Conservation (phyloP, 2,329 filamentous ascomycete species). For the Biscogniauxia sp. region DNA sequence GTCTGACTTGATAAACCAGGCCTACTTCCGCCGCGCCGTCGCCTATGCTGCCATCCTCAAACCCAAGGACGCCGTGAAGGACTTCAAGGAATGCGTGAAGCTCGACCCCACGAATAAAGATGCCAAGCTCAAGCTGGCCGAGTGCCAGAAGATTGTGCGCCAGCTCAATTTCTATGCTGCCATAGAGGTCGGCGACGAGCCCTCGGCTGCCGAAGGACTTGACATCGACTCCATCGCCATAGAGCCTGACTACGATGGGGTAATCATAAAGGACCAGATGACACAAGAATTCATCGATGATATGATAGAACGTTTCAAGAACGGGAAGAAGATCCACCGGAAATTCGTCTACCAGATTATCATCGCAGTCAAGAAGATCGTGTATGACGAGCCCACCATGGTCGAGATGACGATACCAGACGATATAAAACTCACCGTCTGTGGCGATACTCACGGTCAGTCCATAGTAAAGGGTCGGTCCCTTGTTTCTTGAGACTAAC, state of each 20-base stretch:
- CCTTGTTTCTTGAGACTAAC: slow-evolving; percentile 16
- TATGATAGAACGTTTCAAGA: slow-evolving; percentile 95
- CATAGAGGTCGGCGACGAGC: slow-evolving; percentile 89
- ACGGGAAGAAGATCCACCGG: slow-evolving; percentile 88
- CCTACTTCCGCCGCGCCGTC: slow-evolving; percentile 90
- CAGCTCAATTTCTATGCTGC: slow-evolving; percentile 90
- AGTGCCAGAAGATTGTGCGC: slow-evolving; percentile 93
- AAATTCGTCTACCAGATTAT: slow-evolving; percentile 99
- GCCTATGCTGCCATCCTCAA: slow-evolving; percentile 88
- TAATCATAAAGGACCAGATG: slow-evolving; percentile 75
- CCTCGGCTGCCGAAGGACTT: slow-evolving; percentile 86
- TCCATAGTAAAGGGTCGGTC: slow-evolving; percentile 10
- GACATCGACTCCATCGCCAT: slow-evolving; percentile 83
- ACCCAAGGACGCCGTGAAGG: slow-evolving; percentile 82
- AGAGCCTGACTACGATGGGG: slow-evolving; percentile 83
- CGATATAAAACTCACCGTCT: slow-evolving; percentile 82
- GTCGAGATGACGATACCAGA: slow-evolving; percentile 83
- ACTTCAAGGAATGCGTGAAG: slow-evolving; percentile 88
- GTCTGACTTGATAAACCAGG: slow-evolving; percentile 47
- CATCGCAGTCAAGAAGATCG: slow-evolving; percentile 81
- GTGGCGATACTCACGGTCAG: slow-evolving; percentile 92
- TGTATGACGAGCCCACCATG: slow-evolving; percentile 94
- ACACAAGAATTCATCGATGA: slow-evolving; percentile 96
- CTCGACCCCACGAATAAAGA: slow-evolving; percentile 87
- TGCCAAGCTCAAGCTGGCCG: slow-evolving; percentile 84